Evolutionary conservation across 2,329 filamentous ascomycete species (phyloP).

Genomic region (Arthrobotrys entomopaga): DNA sequence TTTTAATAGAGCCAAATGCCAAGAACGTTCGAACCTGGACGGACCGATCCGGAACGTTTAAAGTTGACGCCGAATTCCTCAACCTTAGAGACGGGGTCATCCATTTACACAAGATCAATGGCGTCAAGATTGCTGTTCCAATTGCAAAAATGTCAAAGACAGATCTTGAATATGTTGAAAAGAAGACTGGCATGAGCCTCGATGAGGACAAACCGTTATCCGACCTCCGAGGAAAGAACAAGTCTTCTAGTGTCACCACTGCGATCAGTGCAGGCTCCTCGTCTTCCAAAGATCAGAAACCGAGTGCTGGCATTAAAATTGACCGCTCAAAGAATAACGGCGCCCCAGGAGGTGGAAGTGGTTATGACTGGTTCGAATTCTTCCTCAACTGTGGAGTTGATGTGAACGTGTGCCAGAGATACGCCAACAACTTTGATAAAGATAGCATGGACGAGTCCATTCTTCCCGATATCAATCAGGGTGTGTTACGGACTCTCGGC

Average conservation of each 20-base stretch:
- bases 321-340: constrained; percentile 60
- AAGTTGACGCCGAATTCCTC: constrained; percentile 95
- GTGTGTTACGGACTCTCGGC: constrained; percentile 85
- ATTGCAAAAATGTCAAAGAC: constrained; percentile 94
- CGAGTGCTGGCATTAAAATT: constrained; percentile 58
- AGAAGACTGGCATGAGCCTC: constrained; percentile 83
- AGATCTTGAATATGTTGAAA: constrained; percentile 94
- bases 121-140: constrained; percentile 97
- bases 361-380: constrained; percentile 99
- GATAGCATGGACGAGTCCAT: constrained; percentile 98
- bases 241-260: constrained; percentile 62
- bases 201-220: constrained; percentile 92
- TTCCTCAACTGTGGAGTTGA: constrained; percentile 93
- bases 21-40: constrained; percentile 91
- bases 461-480: constrained; percentile 85
- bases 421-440: constrained; percentile 84
- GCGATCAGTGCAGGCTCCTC: constrained; percentile 61
- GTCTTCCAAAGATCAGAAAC: constrained; percentile 57
- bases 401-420: constrained; percentile 91
- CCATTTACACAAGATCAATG: constrained; percentile 96
- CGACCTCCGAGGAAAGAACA: constrained; percentile 70
- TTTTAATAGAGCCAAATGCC: constrained; percentile 76
- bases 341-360: constrained; percentile 67
- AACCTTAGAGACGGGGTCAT: constrained; percentile 95
- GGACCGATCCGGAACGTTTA: constrained; percentile 93